Evolutionary conservation across 345 rosid genomes (phyloP), one percentile per base, ranked within the genome.

Genomic region (Ailanthus altissimus): DNA sequence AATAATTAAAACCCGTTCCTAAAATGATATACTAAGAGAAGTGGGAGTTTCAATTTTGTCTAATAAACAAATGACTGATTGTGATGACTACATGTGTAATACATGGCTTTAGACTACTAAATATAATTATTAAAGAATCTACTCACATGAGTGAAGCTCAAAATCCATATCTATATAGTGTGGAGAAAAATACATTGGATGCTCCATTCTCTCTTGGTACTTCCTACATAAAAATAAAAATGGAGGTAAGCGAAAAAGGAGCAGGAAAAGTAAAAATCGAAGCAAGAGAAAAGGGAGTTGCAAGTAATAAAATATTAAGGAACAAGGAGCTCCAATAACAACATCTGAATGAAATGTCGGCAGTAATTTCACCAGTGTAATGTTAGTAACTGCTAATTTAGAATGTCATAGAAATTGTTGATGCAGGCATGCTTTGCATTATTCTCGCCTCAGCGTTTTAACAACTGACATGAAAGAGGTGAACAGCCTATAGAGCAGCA

Each of bases 91-190:
- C 26, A 65, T 65, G 50, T 3, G 36, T 45, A 21, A 45, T 10
- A n/a, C 18, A 43, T 9, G 32, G 20, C 20, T 18, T 43, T 45
- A 42, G 28, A n/a, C 12, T 38, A 16, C 67, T 25, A 63, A n/a
- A 40, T 7, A 32, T 15, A 43, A 58, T 58, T 62, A 50, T 32
- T 15, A 40, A 67, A 67, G 66, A 61, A 42, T 50, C 61, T 40
- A 76, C 87, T 86, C 58, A 89, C 94, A 74, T 50, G 89, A 77
- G 67, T 84, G 87, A 83, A 85, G 76, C 76, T 89, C 91, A n/a
- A 85, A 64, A 50, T 89, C 90, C 80, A 77, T 77, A 26, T 88
- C 90, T 1, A 74, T 16, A 67, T 75, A 85, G 18, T 79, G 84
- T 1, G 87, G 78, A 61, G 78, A 43, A 79, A 77, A 86, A 65